phyloP scores from a whole-genome alignment of 441 rosid species.

The Hura crepitans region DNA sequence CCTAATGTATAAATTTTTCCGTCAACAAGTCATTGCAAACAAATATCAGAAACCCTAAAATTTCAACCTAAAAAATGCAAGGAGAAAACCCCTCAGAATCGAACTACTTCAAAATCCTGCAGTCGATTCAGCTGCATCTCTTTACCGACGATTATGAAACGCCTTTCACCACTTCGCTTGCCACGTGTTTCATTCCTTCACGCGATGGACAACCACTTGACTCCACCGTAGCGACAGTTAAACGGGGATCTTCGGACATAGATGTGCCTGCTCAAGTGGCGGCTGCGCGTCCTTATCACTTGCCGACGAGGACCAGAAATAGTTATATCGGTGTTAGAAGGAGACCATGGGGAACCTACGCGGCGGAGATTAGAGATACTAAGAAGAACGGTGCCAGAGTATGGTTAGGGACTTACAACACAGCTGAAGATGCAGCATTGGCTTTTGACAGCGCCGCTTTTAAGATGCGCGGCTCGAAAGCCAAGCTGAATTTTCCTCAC shows the following conservation, averaged over 20 bases:
- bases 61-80: neutral
- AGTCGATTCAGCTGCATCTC: slow-evolving; percentile 11
- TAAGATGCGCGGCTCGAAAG: slow-evolving; percentile 75
- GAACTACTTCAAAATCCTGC: neutral
- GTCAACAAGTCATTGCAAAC: too few species aligned
- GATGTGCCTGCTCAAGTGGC: too few species aligned
- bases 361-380: slow-evolving; percentile 85
- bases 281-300: slow-evolving; percentile 4
- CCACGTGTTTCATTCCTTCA: neutral
- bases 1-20: too few species aligned
- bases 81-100: neutral
- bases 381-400: slow-evolving; percentile 70
- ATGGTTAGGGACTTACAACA: slow-evolving; percentile 83
- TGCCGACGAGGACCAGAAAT: slow-evolving; percentile 36
- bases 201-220: too few species aligned
- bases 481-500: slow-evolving; percentile 74
- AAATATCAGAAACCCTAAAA: too few species aligned
- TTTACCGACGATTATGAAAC: slow-evolving; percentile 6
- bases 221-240: neutral
- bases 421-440: slow-evolving; percentile 80
- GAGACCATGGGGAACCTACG: slow-evolving; percentile 88
- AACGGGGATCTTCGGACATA: too few species aligned
- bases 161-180: neutral
- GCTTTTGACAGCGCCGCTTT: slow-evolving; percentile 82
- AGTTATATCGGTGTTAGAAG: slow-evolving; percentile 75